Evolutionary conservation across 352 stramenopile genomes (phyloP).

Genomic region (Pythium apleroticum): DNA sequence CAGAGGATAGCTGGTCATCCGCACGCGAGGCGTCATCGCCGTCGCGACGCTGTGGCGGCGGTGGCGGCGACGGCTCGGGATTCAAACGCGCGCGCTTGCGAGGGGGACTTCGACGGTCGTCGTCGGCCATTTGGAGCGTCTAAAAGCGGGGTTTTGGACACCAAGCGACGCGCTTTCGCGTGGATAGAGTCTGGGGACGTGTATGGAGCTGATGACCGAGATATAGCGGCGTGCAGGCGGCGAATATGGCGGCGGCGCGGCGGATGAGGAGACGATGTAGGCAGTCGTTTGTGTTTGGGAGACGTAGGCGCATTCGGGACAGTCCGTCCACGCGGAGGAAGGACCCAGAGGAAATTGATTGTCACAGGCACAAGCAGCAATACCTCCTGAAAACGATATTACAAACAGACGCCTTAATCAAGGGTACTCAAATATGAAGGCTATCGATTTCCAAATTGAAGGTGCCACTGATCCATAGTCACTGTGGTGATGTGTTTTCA

Average conservation of each 20-base stretch:
- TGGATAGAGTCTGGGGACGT: background rate
- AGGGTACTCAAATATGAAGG: background rate
- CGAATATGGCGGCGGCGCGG: background rate
- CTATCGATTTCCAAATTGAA: background rate
- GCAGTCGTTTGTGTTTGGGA: background rate
- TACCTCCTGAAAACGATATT: background rate
- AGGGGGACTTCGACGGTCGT: constrained; percentile 35
- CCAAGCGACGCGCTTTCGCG: constrained; percentile 12
- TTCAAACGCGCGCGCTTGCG: constrained; percentile 38
- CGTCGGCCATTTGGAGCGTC: constrained; percentile 22
- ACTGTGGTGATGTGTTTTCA: background rate
- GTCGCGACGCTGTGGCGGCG: constrained; percentile 21
- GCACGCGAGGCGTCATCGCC: constrained; percentile 11
- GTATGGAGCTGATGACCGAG: background rate
- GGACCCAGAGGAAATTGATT: background rate
- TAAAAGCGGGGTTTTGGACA: constrained; percentile 22
- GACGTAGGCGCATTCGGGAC: background rate
- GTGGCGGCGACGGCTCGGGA: constrained; percentile 25
- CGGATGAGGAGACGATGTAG: background rate
- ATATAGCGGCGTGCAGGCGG: background rate
- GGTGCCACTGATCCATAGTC: background rate
- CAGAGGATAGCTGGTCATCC: constrained; percentile 12
- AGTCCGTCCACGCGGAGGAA: background rate
- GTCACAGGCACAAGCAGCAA: background rate
- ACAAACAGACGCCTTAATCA: background rate